Base-by-base conservation (phyloP, 768 basidiomycete species). In the Phallus indusiatus region DNA sequence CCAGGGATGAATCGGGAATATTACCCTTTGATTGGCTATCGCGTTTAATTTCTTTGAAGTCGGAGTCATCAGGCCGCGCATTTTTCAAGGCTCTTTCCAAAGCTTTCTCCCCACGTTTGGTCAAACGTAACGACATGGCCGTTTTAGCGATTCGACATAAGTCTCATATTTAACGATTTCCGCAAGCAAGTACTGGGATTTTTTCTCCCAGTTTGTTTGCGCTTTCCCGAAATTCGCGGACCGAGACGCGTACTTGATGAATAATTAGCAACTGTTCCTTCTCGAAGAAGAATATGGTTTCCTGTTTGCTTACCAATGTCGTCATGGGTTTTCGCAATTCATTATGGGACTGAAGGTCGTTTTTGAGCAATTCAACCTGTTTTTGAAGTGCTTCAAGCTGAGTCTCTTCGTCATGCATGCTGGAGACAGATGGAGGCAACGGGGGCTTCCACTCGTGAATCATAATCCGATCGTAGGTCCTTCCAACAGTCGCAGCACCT, bases 381-480 rank as follows among this genome's bases (percentile, higher is more conserved):
- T 84, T 88, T 67, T 83, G 83, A 46, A 98, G 72, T 20, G 91
- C 88, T 46, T 98, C 94, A 55, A 98, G 72, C 68, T 99, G 96
- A 1, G 83, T 74, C 73, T 99, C 95, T 68, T 99, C 96, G 65
- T 94, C 91, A 49, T 97, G 86, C 24, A 77, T 76, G 68, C 93
- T 96, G 5, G 89, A 74, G 37, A 94, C 84, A 8, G 85, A 81
- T 16, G 95, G 90, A 0, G 89, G 85, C 67, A 88, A 75, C 0
- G 96, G 94, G 6, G 90, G 78, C 67, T 93, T 94, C 96, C 96
- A 99, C 54, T 99, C 96, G 66, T 85, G 89, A 68, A 99, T 81
- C 69, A 78, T 80, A 8, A 81, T 81, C 65, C 86, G 78, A 64
- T 97, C 93, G 17, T 76, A 72, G 20, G 77, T 79, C 8, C 90